Evolutionary conservation across 257 asterid genomes (phyloP).

Genomic region (Solanum gandarillasii): DNA sequence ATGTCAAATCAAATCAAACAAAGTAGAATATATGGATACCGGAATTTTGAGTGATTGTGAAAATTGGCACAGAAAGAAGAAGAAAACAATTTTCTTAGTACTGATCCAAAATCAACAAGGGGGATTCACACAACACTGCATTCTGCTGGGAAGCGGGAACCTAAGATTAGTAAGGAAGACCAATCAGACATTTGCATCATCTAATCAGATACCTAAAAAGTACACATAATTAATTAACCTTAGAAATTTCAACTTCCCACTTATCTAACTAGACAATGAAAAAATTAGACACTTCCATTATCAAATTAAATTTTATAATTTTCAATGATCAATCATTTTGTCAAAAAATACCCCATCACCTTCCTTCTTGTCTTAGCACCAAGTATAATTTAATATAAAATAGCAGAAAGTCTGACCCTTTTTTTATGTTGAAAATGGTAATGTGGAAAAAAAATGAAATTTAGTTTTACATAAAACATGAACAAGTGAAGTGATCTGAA

Average conservation of each 20-base stretch:
- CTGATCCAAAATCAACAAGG: neutral
- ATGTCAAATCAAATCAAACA: neutral
- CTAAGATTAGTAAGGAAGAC: neutral
- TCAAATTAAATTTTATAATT: neutral
- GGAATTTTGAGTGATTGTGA: too few relatives aligned
- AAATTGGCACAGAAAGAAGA: neutral
- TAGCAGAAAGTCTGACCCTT: neutral
- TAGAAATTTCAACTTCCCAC: too few relatives aligned
- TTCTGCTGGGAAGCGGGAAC: neutral
- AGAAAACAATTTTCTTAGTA: neutral
- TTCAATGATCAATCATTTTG: neutral
- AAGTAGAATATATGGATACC: too few relatives aligned
- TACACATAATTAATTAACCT: neutral
- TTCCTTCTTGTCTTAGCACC: neutral
- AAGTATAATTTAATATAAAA: too few relatives aligned
- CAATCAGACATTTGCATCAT: neutral
- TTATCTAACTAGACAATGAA: neutral
- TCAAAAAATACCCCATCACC: neutral
- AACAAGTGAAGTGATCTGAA: neutral
- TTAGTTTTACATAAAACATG: neutral
- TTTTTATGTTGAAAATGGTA: neutral
- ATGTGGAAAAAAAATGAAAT: neutral
- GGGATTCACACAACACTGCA: neutral
- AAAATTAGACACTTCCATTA: neutral
- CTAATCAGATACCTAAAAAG: neutral